These are phyloP conservation scores for Amaranthus palmeri DNA, from an alignment of 148 eudicot genomes.

Conservation along the genomic window DNA sequence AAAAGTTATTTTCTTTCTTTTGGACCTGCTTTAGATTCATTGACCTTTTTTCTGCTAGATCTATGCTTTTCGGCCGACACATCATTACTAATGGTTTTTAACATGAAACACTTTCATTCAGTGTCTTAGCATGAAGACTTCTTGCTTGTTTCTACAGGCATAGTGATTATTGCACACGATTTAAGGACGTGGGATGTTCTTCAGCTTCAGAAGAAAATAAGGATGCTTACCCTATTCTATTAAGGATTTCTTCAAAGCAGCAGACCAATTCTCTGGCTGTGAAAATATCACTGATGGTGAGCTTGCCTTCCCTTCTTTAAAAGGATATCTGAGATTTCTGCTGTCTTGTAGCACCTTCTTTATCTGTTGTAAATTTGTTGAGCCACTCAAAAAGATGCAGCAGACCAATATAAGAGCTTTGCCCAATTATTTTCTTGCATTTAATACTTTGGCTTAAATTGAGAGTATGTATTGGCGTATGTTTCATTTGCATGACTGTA, in stretches of 20 bases:
- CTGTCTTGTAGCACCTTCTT: background rate
- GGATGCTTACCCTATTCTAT: slow-evolving; percentile 52
- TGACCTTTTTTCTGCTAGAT: background rate
- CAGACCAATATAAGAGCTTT: too few relatives aligned
- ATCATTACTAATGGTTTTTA: background rate
- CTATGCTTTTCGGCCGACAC: background rate
- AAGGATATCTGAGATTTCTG: background rate
- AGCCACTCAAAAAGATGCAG: too few relatives aligned
- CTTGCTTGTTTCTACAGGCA: slow-evolving; percentile 52
- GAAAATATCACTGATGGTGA: slow-evolving; percentile 54
- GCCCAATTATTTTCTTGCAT: too few relatives aligned
- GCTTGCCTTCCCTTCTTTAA: background rate
- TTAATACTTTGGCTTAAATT: too few relatives aligned
- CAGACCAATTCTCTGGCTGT: slow-evolving; percentile 44
- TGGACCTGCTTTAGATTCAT: background rate
- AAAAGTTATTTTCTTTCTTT: background rate
- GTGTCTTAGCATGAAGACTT: slow-evolving; percentile 24
- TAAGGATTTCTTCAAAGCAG: slow-evolving; percentile 43
- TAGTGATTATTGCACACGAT: slow-evolving; percentile 40
- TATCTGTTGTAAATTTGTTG: background rate
- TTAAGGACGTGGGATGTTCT: slow-evolving; percentile 37
- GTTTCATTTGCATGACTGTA: too few relatives aligned
- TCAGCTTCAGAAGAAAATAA: slow-evolving; percentile 38
- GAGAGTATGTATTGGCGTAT: too few relatives aligned
- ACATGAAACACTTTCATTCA: background rate